A percentile compares a stretch with the other conserved stretches of the same genome.
Conservation (phyloP, 257 asterid species). For the Jacaranda mimosifolia region DNA sequence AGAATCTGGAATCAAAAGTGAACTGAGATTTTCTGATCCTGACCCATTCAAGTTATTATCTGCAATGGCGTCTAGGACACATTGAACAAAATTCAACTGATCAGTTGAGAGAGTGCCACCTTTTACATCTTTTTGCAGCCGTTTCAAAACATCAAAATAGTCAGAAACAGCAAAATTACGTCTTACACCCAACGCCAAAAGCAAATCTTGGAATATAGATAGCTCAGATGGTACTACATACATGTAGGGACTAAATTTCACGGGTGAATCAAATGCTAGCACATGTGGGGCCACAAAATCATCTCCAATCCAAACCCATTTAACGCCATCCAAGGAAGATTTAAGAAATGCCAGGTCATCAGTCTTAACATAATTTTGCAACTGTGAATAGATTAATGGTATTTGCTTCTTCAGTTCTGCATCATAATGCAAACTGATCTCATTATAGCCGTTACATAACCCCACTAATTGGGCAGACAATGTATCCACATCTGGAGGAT, state of each 20-base stretch:
- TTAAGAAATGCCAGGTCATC: slow-evolving; percentile 59
- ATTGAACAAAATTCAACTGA: slow-evolving; percentile 82
- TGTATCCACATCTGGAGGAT: slow-evolving; percentile 55
- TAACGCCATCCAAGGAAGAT: slow-evolving; percentile 65
- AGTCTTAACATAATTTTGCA: slow-evolving; percentile 69
- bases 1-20: slow-evolving; percentile 80
- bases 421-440: slow-evolving; percentile 56
- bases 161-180: slow-evolving; percentile 76
- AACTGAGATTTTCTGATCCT: slow-evolving; percentile 51
- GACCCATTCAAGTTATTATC: slow-evolving; percentile 64
- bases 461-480: slow-evolving; percentile 79
- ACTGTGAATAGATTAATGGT: slow-evolving; percentile 69
- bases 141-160: slow-evolving; percentile 70
- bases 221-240: slow-evolving; percentile 96
- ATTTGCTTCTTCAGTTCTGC: slow-evolving; percentile 74
- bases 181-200: slow-evolving; percentile 86
- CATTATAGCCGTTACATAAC: slow-evolving; percentile 62
- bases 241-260: slow-evolving; percentile 91
- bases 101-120: slow-evolving; percentile 69
- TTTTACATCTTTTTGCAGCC: slow-evolving; percentile 74
- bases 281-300: slow-evolving; percentile 82
- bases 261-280: slow-evolving; percentile 97
- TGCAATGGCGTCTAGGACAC: slow-evolving; percentile 84
- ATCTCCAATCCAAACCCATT: slow-evolving; percentile 99
- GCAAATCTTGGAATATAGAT: slow-evolving; percentile 81